phyloP scores from a whole-genome alignment of 129 eudicot genomes.

The Helianthus tuberosus region DNA sequence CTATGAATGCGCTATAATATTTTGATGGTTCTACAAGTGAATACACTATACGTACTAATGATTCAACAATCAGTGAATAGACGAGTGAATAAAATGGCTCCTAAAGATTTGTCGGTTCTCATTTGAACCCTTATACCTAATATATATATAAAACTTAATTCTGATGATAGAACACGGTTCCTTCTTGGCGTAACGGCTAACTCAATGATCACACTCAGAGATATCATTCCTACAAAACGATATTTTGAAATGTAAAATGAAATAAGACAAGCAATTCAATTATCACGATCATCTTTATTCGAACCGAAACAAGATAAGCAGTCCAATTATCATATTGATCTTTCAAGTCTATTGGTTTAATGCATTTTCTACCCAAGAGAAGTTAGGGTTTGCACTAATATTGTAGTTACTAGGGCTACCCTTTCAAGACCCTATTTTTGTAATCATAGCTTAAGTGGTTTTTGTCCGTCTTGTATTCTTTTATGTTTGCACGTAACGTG shows the following conservation, averaged over 20 bases:
- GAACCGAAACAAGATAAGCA: not conserved
- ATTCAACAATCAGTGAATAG: too few species aligned
- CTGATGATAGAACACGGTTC: not conserved
- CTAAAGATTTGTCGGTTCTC: too few species aligned
- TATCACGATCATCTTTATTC: not conserved
- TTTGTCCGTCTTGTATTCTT: not conserved
- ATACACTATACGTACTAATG: too few species aligned
- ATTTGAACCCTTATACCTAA: too few species aligned
- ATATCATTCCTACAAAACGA: not conserved
- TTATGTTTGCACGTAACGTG: not conserved
- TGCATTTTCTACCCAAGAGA: not conserved
- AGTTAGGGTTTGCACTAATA: not conserved
- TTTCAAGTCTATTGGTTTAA: not conserved
- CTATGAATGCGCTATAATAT: too few species aligned
- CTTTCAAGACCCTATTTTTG: not conserved
- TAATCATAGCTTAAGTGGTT: not conserved
- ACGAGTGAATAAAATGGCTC: too few species aligned
- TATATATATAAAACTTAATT: not conserved
- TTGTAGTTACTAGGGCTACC: constrained; percentile 13
- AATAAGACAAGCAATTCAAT: constrained; percentile 9
- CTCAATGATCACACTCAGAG: not conserved
- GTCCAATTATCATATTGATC: not conserved
- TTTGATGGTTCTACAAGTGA: too few species aligned
- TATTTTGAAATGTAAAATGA: constrained; percentile 4
- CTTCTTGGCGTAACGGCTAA: not conserved